Conservation (phyloP, 148 eudicot genomes). For the Silene uniflora region DNA sequence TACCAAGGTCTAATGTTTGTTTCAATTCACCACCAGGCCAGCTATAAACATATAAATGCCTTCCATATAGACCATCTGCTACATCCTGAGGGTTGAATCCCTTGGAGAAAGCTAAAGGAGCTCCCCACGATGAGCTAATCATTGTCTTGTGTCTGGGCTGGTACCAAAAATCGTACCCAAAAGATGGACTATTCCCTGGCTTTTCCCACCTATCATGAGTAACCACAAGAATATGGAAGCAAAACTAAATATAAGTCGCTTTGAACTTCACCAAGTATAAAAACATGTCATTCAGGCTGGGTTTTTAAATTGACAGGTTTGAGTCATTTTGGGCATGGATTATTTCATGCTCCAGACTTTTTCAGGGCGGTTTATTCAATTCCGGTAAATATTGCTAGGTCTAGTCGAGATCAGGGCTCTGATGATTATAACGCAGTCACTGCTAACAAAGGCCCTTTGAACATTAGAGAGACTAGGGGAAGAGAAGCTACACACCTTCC, state of each 20-base stretch:
- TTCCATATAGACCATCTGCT: slow-evolving; percentile 85
- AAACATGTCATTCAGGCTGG: no score
- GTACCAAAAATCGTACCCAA: slow-evolving; percentile 97
- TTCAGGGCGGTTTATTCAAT: no score
- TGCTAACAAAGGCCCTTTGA: no score
- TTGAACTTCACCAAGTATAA: not conserved
- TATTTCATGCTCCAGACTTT: no score
- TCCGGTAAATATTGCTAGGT: no score
- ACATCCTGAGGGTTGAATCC: slow-evolving; percentile 95
- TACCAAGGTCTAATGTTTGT: slow-evolving; percentile 91
- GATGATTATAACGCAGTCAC: no score
- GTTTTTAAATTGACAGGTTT: no score
- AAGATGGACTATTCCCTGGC: slow-evolving; percentile 86
- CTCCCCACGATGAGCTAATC: slow-evolving; percentile 99
- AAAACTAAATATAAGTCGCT: not conserved
- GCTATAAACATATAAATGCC: slow-evolving; percentile 83
- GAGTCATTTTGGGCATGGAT: no score
- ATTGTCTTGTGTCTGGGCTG: slow-evolving; percentile 93
- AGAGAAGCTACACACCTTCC: slow-evolving; percentile 60
- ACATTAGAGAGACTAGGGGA: no score
- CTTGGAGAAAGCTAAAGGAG: slow-evolving; percentile 83
- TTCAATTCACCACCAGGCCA: slow-evolving; percentile 96
- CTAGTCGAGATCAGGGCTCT: no score
- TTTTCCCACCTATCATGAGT: slow-evolving; percentile 81
- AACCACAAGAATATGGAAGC: not conserved